Evolutionary conservation across 345 rosid genomes (phyloP).

Genomic region (Lumnitzera racemosa): DNA sequence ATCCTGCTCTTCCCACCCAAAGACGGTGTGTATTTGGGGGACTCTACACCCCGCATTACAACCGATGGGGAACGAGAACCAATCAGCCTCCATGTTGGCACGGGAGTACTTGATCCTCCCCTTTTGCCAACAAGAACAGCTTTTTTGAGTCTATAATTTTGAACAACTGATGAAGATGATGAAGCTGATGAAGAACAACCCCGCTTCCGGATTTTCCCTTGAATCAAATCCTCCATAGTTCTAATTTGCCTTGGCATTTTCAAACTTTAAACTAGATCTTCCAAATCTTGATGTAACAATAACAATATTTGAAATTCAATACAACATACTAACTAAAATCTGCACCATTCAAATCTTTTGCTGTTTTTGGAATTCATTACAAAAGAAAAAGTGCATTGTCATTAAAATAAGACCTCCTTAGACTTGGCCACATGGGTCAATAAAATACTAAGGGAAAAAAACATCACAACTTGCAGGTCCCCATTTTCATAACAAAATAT

Average conservation of each 20-base stretch:
- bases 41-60: conserved; percentile 37
- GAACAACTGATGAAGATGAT: conserved; percentile 70
- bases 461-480: too few species aligned
- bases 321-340: too few species aligned
- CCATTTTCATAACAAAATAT: too few species aligned
- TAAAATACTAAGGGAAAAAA: too few species aligned
- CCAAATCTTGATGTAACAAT: conserved; percentile 7
- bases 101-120: conserved; percentile 85
- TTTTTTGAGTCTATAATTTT: conserved; percentile 73
- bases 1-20: conserved; percentile 27
- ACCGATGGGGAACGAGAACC: conserved; percentile 60
- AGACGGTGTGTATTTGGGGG: conserved; percentile 49
- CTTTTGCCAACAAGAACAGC: conserved; percentile 75
- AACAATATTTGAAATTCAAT: too few species aligned
- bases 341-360: too few species aligned
- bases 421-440: too few species aligned
- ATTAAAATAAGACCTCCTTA: too few species aligned
- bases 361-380: too few species aligned
- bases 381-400: too few species aligned
- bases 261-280: conserved; percentile 16
- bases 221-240: conserved; percentile 46
- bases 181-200: conserved; percentile 84
- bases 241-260: conserved; percentile 65
- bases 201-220: conserved; percentile 86
- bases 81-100: conserved; percentile 82